A percentile compares a stretch with the other conserved stretches of the same genome.
phyloP scores from a whole-genome alignment of 176 grass and related monocot species.

The Avena insularis region DNA sequence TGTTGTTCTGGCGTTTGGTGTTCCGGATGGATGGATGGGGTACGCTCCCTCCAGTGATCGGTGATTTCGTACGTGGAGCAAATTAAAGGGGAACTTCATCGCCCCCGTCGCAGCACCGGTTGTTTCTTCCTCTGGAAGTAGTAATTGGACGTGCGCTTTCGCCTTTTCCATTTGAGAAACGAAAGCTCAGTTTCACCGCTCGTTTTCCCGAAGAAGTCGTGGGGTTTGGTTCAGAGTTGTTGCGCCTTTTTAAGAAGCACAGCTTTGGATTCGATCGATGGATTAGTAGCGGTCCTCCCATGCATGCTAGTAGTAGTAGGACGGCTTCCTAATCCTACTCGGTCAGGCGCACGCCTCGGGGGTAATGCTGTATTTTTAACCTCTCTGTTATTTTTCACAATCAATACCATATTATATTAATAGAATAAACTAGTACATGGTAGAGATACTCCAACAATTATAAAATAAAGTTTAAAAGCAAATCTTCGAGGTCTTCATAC shows the following conservation, averaged over 20 bases:
- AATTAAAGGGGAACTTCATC: not conserved
- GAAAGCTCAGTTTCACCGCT: constrained; percentile 50
- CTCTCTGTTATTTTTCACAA: no score
- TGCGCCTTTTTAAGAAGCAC: constrained; percentile 37
- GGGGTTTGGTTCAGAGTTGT: constrained; percentile 33
- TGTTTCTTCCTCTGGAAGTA: not conserved
- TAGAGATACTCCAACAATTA: no score
- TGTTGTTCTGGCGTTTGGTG: not conserved
- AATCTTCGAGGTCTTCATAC: no score
- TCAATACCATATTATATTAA: no score
- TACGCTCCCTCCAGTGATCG: not conserved
- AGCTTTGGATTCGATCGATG: not conserved
- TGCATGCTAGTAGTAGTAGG: not conserved
- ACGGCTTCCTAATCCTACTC: not conserved
- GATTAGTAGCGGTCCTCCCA: not conserved
- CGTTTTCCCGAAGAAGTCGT: not conserved
- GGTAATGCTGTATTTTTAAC: no score
- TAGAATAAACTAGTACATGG: no score
- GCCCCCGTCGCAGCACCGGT: not conserved
- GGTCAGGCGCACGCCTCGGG: not conserved
- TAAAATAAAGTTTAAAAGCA: no score
- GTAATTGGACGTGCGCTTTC: not conserved
- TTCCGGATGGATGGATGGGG: not conserved
- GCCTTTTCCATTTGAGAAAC: not conserved
- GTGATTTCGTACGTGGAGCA: not conserved